A percentile compares a stretch with the other conserved stretches of the same genome.
phyloP scores from a whole-genome alignment of 257 asterid genomes.

The Perilla frutescens region DNA sequence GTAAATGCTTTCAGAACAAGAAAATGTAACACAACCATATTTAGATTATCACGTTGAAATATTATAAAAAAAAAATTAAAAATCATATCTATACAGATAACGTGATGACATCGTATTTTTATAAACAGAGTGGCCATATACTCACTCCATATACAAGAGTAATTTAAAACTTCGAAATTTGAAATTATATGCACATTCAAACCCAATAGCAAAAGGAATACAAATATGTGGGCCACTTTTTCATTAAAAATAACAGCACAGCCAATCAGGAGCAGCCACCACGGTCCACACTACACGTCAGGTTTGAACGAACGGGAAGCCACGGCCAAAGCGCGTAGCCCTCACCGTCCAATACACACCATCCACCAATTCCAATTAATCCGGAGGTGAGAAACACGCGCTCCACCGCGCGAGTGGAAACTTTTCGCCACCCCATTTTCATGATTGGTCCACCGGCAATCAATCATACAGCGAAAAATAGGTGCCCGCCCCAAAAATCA shows the following conservation, averaged over 20 bases:
- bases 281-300: constrained; percentile 30
- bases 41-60: too few relatives aligned
- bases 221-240: constrained; percentile 29
- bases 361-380: neutral
- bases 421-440: constrained; percentile 27
- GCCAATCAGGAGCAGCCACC: constrained; percentile 40
- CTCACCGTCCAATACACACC: constrained; percentile 29
- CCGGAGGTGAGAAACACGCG: constrained; percentile 24
- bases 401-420: neutral
- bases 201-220: constrained; percentile 22
- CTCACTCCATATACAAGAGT: neutral
- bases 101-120: neutral
- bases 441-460: constrained; percentile 49
- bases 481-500: constrained; percentile 37
- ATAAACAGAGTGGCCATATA: neutral
- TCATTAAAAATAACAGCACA: constrained; percentile 16
- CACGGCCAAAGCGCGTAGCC: constrained; percentile 23
- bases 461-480: constrained; percentile 45
- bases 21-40: too few relatives aligned
- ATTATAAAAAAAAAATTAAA: too few relatives aligned
- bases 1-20: too few relatives aligned
- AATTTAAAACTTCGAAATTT: neutral
- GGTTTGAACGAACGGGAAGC: constrained; percentile 30
- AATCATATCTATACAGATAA: too few relatives aligned
- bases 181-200: neutral